Conservation (phyloP, 2,329 filamentous ascomycete genomes). For the Harringtonia lauricola region DNA sequence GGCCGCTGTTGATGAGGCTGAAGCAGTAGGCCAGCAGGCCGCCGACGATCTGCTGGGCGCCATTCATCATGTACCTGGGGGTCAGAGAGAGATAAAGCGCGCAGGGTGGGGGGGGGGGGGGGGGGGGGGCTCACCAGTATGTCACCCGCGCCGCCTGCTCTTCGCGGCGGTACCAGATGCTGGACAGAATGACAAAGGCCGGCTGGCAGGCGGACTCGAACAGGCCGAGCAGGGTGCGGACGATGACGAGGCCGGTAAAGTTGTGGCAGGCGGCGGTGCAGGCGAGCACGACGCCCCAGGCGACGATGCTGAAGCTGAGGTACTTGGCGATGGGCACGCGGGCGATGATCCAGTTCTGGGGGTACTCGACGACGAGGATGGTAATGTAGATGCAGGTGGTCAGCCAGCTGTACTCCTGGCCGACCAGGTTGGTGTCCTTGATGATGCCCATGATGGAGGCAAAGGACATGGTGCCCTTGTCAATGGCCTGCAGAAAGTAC, state of each 20-base stretch:
- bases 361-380: slow-evolving; percentile 61
- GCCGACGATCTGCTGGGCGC: slow-evolving; percentile 60
- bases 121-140: too few species aligned
- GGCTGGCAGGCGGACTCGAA: slow-evolving; percentile 64
- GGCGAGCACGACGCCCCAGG: slow-evolving; percentile 51
- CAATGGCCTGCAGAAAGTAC: slow-evolving; percentile 61
- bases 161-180: slow-evolving; percentile 61
- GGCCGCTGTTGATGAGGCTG: slow-evolving; percentile 37
- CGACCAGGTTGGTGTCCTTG: slow-evolving; percentile 36
- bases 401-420: slow-evolving; percentile 53
- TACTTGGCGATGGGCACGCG: slow-evolving; percentile 59
- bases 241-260: slow-evolving; percentile 46
- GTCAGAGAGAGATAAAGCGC: too few species aligned
- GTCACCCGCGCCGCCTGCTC: slow-evolving; percentile 57
- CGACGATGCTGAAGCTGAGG: slow-evolving; percentile 49
- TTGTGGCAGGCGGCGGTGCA: slow-evolving; percentile 49
- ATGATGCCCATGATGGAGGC: slow-evolving; percentile 53
- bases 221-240: slow-evolving; percentile 57
- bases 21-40: slow-evolving; percentile 59
- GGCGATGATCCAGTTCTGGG: slow-evolving; percentile 43
- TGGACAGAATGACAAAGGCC: slow-evolving; percentile 53
- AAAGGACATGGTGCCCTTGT: slow-evolving; percentile 57
- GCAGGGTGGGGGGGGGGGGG: too few species aligned
- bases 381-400: slow-evolving; percentile 66
- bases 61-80: slow-evolving; percentile 78